Base-by-base conservation (phyloP, 176 grass and related monocot species). In the Juncus effusus region DNA sequence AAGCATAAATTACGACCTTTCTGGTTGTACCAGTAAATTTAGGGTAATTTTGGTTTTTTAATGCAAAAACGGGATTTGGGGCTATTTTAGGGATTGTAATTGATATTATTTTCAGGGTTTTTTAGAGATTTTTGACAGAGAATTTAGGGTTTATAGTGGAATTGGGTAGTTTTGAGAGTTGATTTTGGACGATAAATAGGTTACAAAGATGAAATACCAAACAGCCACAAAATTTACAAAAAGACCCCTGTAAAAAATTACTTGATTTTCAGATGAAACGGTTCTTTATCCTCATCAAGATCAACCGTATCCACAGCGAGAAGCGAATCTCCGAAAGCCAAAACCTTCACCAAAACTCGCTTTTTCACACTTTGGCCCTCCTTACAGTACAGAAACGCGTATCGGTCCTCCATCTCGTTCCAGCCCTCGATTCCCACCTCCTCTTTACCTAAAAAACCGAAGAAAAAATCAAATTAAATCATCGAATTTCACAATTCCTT, bases 341-440 rank as follows among this genome's bases (percentile, higher is more conserved):
- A 54, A 62, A 83, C 83, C 72, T 90, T 90, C 54, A 99, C 70
- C 19, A 93, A 61, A 40, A 90, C 67, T 1, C 16, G 61, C 63
- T 78, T 85, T 72, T 87, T 93, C 60, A 68, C 78, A 54, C 81
- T 69, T 14, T 81, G 83, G 55, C 84, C 94, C 54, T 79, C 75
- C 81, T 93, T 99, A 19, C 13, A 51, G 16, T 93, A 93, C 36
- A 90, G 44, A 57, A 99, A 99, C 7, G 77, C 89, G 44, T 93
- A 93, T 10, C 76, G 75, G 42, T 80, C 80, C 7, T 90, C 85
- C 75, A 87, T 70, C 53, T 42, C 67, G 44, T 90, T 87, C 94
- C 94, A 99, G 38, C 94, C 86, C 69, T 95, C 86, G 3, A 79
- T 77, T 4, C 64, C 85, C 37, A 99, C 83, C 38, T 93, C 94